phyloP scores from a whole-genome alignment of 2,329 filamentous ascomycete species.

The Lomentospora prolificans region DNA sequence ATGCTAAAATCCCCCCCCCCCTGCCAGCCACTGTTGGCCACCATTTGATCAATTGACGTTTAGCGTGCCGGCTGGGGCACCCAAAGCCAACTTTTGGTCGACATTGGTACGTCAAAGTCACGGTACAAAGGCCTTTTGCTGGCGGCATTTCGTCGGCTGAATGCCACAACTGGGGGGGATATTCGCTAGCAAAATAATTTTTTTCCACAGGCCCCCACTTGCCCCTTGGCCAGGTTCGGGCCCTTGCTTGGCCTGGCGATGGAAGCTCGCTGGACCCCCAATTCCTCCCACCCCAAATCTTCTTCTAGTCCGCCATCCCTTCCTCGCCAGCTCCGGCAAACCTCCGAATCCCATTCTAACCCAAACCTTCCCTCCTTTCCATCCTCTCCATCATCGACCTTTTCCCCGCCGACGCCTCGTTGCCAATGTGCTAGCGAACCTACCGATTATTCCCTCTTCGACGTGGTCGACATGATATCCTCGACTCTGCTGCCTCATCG shows the following conservation, averaged over 20 bases:
- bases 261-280: constrained; percentile 1
- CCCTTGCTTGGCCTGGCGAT: neutral
- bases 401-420: neutral
- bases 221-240: neutral
- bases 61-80: too few species aligned
- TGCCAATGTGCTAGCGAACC: constrained; percentile 4
- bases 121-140: too few species aligned
- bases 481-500: constrained; percentile 48
- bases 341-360: neutral
- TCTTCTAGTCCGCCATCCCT: neutral
- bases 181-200: constrained; percentile 1
- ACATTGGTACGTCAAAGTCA: too few species aligned
- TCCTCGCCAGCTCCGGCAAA: neutral
- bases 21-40: too few species aligned
- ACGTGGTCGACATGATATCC: constrained; percentile 38
- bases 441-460: constrained; percentile 18
- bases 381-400: neutral
- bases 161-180: neutral
- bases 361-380: neutral
- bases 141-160: too few species aligned
- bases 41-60: too few species aligned
- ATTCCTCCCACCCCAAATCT: neutral
- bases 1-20: too few species aligned
- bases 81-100: too few species aligned
- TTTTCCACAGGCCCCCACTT: constrained; percentile 5